Base-by-base conservation (phyloP, 306 rosid genomes). In the Cucurbita argyrosperma region DNA sequence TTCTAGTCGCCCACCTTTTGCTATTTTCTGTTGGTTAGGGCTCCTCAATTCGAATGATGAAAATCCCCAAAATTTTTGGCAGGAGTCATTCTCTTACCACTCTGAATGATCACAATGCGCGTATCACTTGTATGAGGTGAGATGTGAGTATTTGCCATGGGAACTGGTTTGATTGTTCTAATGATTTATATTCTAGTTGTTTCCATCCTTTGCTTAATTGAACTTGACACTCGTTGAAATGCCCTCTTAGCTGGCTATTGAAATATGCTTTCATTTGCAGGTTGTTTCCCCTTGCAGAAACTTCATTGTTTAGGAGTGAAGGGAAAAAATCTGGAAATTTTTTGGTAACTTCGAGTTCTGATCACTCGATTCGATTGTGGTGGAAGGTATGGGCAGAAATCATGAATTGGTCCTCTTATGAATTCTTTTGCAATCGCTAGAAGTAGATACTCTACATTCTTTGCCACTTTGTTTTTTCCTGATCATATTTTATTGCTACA, bases 81-180 rank as follows among this genome's bases (percentile, higher is more conserved):
- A 79, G 72, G 43, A 35, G 9, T 55, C 62, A 8, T 45, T 67
- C 45, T 69, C 7, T 39, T 73, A 54, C 23, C 53, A 30, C 23
- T 0, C 54, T 85, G 12, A 81, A 71, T 64, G 89, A 77, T 78
- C 96, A 92, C 68, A 88, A 74, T 10, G 91, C 95, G 55, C 90
- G 92, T 75, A 87, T 92, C 75, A 90, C 96, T 67, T 85, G 85
- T 76, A 87, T 88, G 96, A 90, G 98, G 98, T 88, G 71, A 60
- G 80, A 38, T 75, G 61, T 56, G 61, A 56, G 61, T 19, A 56
- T 56, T 21, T 39, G 46, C 58, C 74, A 10, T 43, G 63, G 37
- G 8, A 38, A 13, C 45, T 67, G 47, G 16, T 30, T 58, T 77
- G 7, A 7, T 62, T 54, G 43, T 69, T 57, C 59, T 58, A 7